Percentiles rank a stretch among this genome's conserved stretches.
These are phyloP conservation scores for Termitomyces sp. DNA, from an alignment of 768 basidiomycete species.

Conservation along the genomic window DNA sequence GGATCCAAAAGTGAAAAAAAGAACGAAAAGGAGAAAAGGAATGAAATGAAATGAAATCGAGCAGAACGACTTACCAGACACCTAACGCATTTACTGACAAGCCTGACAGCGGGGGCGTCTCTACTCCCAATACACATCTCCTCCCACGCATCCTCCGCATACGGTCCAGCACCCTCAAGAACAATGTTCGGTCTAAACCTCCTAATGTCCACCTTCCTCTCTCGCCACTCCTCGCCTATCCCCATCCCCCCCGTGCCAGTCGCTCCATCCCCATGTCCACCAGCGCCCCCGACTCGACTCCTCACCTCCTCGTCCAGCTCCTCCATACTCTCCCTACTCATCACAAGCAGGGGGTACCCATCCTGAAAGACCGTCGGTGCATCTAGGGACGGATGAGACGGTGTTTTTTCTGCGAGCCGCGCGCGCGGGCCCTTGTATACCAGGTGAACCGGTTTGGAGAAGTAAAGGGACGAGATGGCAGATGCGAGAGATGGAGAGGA, in stretches of 20 bases:
- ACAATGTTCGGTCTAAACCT: conserved; percentile 73
- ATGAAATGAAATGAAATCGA: background rate
- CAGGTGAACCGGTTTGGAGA: conserved; percentile 56
- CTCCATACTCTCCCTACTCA: conserved; percentile 60
- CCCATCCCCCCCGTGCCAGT: background rate
- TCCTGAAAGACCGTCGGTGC: conserved; percentile 61
- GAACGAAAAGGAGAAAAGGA: too few species aligned
- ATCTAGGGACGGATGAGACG: conserved; percentile 44
- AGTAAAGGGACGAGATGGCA: conserved; percentile 50
- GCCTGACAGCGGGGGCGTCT: conserved; percentile 35
- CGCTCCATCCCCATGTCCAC: background rate
- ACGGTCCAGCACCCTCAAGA: conserved; percentile 59
- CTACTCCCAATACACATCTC: conserved; percentile 48
- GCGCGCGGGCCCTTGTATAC: conserved; percentile 59
- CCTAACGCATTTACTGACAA: conserved; percentile 66
- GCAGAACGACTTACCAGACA: conserved; percentile 50
- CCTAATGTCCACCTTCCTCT: conserved; percentile 6
- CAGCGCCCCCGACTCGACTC: conserved; percentile 31
- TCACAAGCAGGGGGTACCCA: conserved; percentile 61
- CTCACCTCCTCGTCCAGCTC: conserved; percentile 44
- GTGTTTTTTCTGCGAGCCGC: conserved; percentile 41
- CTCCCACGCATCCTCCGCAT: conserved; percentile 67
- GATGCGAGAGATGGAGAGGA: conserved; percentile 53
- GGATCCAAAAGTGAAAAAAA: too few species aligned
- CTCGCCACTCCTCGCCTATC: conserved; percentile 12